These are phyloP conservation scores for Castanea mollissima DNA, from an alignment of 306 rosid species.

Conservation along the genomic window DNA sequence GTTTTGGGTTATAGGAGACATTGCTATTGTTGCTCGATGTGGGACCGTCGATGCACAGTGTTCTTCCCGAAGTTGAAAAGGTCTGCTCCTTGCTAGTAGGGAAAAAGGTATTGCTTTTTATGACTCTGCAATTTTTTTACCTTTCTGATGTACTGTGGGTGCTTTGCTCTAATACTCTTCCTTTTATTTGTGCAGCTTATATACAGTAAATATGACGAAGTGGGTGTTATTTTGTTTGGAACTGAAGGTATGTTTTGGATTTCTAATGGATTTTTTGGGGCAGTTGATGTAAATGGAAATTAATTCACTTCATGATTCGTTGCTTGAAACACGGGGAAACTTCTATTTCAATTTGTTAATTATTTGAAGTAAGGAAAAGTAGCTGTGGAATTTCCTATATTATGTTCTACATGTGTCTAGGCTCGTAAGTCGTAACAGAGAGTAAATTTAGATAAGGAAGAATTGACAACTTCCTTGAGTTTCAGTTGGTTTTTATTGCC, in stretches of 20 bases:
- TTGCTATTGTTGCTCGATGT: conserved; percentile 83
- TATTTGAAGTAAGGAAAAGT: not conserved
- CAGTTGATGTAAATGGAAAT: not conserved
- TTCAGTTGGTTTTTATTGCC: not conserved
- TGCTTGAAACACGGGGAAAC: not conserved
- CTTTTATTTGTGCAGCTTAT: conserved; percentile 52
- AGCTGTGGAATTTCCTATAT: not conserved
- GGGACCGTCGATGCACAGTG: conserved; percentile 81
- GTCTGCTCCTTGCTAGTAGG: conserved; percentile 65
- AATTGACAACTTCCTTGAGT: not conserved
- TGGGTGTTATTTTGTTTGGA: conserved; percentile 79
- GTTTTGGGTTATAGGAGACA: conserved; percentile 50
- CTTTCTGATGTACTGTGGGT: not conserved
- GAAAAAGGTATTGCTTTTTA: conserved; percentile 58
- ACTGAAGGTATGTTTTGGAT: conserved; percentile 54
- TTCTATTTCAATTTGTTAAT: not conserved
- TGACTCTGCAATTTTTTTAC: not conserved
- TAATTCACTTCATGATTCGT: not conserved
- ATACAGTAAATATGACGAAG: conserved; percentile 60
- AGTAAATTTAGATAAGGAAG: not conserved
- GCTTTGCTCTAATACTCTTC: not conserved
- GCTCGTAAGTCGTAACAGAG: not conserved
- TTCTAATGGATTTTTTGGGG: not conserved
- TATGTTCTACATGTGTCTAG: not conserved
- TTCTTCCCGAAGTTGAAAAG: conserved; percentile 73